These are phyloP conservation scores for Neurospora terricola DNA, from an alignment of 495 filamentous ascomycete genomes.

Conservation along the genomic window DNA sequence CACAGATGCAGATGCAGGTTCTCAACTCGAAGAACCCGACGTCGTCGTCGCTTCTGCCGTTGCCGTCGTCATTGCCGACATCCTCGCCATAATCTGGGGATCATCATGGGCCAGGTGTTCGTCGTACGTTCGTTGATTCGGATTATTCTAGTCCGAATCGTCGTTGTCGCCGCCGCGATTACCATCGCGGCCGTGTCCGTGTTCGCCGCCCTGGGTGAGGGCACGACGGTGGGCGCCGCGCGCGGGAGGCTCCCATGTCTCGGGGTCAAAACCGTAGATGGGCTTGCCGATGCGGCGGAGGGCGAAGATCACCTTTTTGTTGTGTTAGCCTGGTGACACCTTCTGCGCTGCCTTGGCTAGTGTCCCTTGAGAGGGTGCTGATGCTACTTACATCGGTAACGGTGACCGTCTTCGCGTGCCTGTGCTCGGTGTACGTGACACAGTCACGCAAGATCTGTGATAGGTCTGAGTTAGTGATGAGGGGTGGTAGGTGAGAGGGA, in stretches of 20 bases:
- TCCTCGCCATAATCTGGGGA: not conserved
- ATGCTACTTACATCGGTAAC: slow-evolving; percentile 51
- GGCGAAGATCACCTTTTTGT: slow-evolving; percentile 50
- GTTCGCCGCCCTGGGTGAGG: not conserved
- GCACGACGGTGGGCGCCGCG: not conserved
- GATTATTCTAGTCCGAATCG: not conserved
- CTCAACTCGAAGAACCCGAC: not conserved
- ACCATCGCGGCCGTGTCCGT: not conserved
- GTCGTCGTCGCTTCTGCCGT: not conserved
- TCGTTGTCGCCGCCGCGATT: not conserved
- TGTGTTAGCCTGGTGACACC: no score
- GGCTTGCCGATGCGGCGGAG: slow-evolving; percentile 38
- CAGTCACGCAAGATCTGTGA: slow-evolving; percentile 44
- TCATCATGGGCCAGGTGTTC: not conserved
- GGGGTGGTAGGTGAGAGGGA: not conserved
- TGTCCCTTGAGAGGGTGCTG: no score
- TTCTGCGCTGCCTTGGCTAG: no score
- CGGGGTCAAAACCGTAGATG: slow-evolving; percentile 41
- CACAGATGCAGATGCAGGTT: not conserved
- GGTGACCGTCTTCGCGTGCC: slow-evolving; percentile 48
- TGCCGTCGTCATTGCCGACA: not conserved
- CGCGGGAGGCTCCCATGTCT: slow-evolving; percentile 4
- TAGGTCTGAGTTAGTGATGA: slow-evolving; percentile 11
- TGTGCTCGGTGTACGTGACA: slow-evolving; percentile 42
- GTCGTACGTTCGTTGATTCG: not conserved